These are phyloP conservation scores for Sporothrix luriei DNA, from an alignment of 2,329 filamentous ascomycete species.

Conservation along the genomic window DNA sequence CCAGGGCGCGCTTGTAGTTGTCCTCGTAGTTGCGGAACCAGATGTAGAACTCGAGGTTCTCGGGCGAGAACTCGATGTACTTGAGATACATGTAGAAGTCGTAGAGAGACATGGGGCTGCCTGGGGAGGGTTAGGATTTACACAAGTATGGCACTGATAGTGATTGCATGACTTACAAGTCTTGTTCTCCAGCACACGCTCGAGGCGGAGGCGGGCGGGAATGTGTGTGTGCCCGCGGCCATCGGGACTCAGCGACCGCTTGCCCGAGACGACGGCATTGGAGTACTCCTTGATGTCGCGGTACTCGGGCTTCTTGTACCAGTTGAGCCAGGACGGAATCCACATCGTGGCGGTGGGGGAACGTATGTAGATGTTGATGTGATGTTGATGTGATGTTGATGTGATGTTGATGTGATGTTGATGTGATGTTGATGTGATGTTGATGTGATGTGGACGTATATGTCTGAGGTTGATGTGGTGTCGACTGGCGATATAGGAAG, in stretches of 20 bases:
- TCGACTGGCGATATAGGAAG: not conserved
- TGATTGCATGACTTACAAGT: constrained; percentile 48
- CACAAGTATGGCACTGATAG: too few relatives aligned
- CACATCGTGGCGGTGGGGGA: constrained; percentile 36
- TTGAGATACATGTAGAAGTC: constrained; percentile 57
- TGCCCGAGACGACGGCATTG: constrained; percentile 43
- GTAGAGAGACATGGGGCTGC: constrained; percentile 53
- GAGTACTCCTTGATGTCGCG: constrained; percentile 53
- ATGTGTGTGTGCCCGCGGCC: constrained; percentile 45
- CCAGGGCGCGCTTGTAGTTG: constrained; percentile 35
- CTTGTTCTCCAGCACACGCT: constrained; percentile 52
- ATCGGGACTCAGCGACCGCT: constrained; percentile 45
- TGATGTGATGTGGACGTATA: not conserved
- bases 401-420: not conserved
- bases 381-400: not conserved
- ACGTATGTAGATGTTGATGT: not conserved
- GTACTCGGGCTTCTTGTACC: constrained; percentile 56
- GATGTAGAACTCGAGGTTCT: constrained; percentile 55
- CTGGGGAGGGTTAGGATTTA: constrained; percentile 40
- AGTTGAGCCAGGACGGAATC: constrained; percentile 46
- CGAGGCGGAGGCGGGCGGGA: constrained; percentile 47
- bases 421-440: not conserved
- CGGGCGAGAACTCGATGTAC: constrained; percentile 53
- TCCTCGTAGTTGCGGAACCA: constrained; percentile 53
- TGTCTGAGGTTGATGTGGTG: not conserved